These are phyloP conservation scores for Epichloe elymi DNA, from an alignment of 2,329 filamentous ascomycete species.

Conservation along the genomic window DNA sequence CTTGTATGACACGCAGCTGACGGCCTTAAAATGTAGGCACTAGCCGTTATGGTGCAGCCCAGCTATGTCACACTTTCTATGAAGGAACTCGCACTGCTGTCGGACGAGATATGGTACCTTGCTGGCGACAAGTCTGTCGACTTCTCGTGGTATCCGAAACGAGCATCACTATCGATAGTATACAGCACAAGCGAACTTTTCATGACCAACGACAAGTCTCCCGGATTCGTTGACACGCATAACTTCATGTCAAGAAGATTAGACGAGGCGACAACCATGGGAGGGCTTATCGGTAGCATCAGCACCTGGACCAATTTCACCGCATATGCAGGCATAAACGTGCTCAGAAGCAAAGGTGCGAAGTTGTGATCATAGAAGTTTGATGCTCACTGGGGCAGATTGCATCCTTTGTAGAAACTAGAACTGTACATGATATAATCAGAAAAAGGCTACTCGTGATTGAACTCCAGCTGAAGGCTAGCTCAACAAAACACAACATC, in stretches of 20 bases:
- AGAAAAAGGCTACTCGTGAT: not conserved
- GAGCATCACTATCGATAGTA: slow-evolving; percentile 40
- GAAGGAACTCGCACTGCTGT: slow-evolving; percentile 63
- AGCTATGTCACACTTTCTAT: slow-evolving; percentile 63
- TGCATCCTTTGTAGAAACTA: not conserved
- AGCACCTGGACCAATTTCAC: slow-evolving; percentile 76
- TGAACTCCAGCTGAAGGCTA: not conserved
- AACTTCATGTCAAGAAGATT: slow-evolving; percentile 67
- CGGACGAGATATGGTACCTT: slow-evolving; percentile 88
- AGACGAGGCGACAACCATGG: slow-evolving; percentile 51
- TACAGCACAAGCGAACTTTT: slow-evolving; percentile 73
- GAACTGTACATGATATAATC: not conserved
- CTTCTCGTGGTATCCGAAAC: slow-evolving; percentile 69
- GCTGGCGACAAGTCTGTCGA: slow-evolving; percentile 75
- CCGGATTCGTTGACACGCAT: slow-evolving; percentile 62
- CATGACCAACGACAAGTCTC: slow-evolving; percentile 79
- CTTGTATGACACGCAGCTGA: not conserved
- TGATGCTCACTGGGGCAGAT: not conserved
- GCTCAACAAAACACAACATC: not conserved
- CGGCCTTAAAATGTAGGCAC: slow-evolving; percentile 40
- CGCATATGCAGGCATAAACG: slow-evolving; percentile 61
- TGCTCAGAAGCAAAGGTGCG: slow-evolving; percentile 76
- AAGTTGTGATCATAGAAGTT: slow-evolving; percentile 43
- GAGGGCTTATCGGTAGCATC: slow-evolving; percentile 48
- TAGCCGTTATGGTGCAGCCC: slow-evolving; percentile 82